Evolutionary conservation across 495 filamentous ascomycete genomes (phyloP), one percentile per base, ranked within the genome.

Genomic region (Copromyces sp.): DNA sequence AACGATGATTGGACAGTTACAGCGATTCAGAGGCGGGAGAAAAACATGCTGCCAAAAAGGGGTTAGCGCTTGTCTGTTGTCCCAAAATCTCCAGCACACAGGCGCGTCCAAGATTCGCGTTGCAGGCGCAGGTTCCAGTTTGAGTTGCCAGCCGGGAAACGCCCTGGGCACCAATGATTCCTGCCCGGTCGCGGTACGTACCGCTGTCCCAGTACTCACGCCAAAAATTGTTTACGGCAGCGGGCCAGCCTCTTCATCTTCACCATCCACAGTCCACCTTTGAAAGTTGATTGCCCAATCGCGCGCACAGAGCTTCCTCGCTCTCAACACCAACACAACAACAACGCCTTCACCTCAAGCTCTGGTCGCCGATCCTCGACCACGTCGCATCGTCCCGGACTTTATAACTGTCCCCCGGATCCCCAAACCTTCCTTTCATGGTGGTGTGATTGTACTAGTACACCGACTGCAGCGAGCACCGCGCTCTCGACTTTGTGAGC

Each of bases 181-280:
- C 70, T 72, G 77, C 72, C 70, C 71, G 53, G 53, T 61, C 29
- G 53, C 53, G 53, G 53, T 61, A 61, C 53, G 53, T 61, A 61
- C 53, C 53, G 14, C 53, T 16, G 29, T 61, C 24, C 24, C 53
- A 35, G 53, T 16, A 32, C 53, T 35, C 53, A 24, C 29, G 70
- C 78, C 79, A 80, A 80, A 80, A 80, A 80, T 80, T 80, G 79
- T 80, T 80, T 78, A 80, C 70, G 70, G 73, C 29, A 61, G 53
- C 53, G 53, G 53, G 53, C 70, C 74, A 78, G 72, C 77, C 75
- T 75, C 73, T 77, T 74, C 61, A 59, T 40, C 70, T 65, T 61
- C 53, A 32, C 24, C 53, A 32, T 61, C 53, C 53, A 61, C 53
- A 61, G 53, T 61, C 53, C 53, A 61, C 53, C 53, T 61, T 61